These are phyloP conservation scores for Pleurotus citrinopileatus DNA, from an alignment of 768 basidiomycete species.

Conservation along the genomic window DNA sequence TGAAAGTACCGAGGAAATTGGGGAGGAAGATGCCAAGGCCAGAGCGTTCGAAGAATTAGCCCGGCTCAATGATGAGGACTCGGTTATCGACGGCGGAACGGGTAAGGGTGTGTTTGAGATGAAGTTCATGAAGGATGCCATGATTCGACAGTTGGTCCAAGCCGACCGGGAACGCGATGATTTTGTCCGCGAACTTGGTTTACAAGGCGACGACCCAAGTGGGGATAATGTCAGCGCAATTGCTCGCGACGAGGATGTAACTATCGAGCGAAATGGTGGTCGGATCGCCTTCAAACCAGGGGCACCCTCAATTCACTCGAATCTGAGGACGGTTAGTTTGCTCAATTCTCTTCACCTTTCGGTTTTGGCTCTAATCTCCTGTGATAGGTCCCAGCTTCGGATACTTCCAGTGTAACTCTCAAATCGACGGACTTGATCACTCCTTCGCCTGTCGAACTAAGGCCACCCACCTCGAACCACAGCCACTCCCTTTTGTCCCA, in stretches of 20 bases:
- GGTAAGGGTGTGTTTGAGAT: conserved; percentile 82
- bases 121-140: conserved; percentile 98
- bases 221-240: conserved; percentile 26
- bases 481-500: conserved; percentile 13
- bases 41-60: conserved; percentile 78
- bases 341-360: neutral
- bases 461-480: conserved; percentile 6
- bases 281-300: conserved; percentile 64
- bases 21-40: conserved; percentile 56
- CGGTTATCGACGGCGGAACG: conserved; percentile 31
- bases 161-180: conserved; percentile 68
- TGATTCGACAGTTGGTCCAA: conserved; percentile 58
- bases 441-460: conserved; percentile 32
- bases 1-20: conserved; percentile 28
- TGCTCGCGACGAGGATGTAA: conserved; percentile 26
- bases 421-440: conserved; percentile 53
- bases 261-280: conserved; percentile 62
- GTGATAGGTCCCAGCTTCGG: conserved; percentile 25
- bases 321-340: conserved; percentile 21
- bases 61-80: conserved; percentile 34
- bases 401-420: conserved; percentile 68
- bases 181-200: conserved; percentile 68
- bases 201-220: conserved; percentile 20
- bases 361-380: neutral
- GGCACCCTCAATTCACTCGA: conserved; percentile 12